These are phyloP conservation scores for Naganishia albida DNA, from an alignment of 1,284 basidiomycete species.

Conservation along the genomic window DNA sequence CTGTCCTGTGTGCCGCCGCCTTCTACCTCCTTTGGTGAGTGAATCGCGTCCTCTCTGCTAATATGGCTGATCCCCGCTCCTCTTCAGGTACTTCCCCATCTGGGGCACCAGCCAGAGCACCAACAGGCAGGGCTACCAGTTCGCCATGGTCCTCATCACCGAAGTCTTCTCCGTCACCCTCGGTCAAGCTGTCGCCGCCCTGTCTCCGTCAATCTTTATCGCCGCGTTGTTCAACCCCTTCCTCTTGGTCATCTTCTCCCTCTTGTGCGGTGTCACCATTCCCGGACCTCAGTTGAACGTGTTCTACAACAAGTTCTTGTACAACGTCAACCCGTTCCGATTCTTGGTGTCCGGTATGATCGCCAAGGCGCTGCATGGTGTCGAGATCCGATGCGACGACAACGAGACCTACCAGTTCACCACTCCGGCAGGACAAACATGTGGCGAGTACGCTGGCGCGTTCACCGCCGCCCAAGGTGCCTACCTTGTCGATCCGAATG, in stretches of 20 bases:
- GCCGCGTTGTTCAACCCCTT: constrained; percentile 81
- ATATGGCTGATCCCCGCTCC: constrained; percentile 51
- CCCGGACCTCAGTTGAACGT: constrained; percentile 61
- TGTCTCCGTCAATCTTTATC: constrained; percentile 64
- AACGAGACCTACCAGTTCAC: constrained; percentile 68
- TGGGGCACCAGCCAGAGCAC: constrained; percentile 33
- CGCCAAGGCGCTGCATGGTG: constrained; percentile 75
- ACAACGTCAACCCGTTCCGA: constrained; percentile 68
- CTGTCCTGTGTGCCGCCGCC: constrained; percentile 65
- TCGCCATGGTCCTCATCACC: constrained; percentile 69
- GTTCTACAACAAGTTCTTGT: constrained; percentile 78
- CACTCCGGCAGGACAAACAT: constrained; percentile 75
- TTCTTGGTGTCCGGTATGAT: constrained; percentile 70
- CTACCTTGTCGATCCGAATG: constrained; percentile 70
- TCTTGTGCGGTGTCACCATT: constrained; percentile 80
- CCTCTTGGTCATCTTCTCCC: constrained; percentile 65
- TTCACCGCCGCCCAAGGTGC: constrained; percentile 69
- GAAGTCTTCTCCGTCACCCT: constrained; percentile 74
- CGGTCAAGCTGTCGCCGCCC: constrained; percentile 68
- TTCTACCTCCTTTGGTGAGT: constrained; percentile 67
- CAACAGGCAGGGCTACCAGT: constrained; percentile 68
- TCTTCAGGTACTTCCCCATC: constrained; percentile 45
- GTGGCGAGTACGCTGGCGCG: constrained; percentile 66
- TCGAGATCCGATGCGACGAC: constrained; percentile 66
- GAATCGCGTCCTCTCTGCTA: constrained; percentile 26